Evolutionary conservation across 805 yeast species (phyloP).

Genomic region (Martiniozyma abietophila): DNA sequence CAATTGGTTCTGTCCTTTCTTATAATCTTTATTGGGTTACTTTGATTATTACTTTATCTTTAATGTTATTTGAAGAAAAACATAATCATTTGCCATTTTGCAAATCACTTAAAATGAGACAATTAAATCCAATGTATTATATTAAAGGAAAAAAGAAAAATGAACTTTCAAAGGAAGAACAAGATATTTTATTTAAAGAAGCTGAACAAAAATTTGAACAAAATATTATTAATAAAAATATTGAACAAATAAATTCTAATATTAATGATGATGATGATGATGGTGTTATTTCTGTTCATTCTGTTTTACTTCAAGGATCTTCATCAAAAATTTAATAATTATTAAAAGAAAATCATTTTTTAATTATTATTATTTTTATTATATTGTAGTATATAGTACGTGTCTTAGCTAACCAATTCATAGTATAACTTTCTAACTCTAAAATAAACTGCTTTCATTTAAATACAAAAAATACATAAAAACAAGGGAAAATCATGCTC

Average conservation of each 20-base stretch:
- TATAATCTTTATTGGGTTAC: conserved; percentile 85
- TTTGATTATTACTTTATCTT: conserved; percentile 41
- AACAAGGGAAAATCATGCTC: no score
- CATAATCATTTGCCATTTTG: conserved; percentile 74
- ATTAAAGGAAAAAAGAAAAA: conserved; percentile 58
- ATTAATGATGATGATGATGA: neutral
- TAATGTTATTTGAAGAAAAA: conserved; percentile 79
- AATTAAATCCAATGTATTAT: conserved; percentile 66
- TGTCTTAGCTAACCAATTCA: no score
- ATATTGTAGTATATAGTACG: no score
- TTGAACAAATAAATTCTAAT: neutral
- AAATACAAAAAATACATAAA: no score
- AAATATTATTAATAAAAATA: no score
- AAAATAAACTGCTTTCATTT: no score
- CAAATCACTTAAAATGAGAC: conserved; percentile 33
- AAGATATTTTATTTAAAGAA: conserved; percentile 39
- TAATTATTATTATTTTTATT: no score
- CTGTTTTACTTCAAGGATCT: neutral
- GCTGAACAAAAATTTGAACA: conserved; percentile 26
- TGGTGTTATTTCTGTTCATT: neutral
- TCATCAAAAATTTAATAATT: no score
- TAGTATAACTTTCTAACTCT: no score
- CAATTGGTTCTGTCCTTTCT: conserved; percentile 82
- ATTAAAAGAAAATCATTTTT: no score
- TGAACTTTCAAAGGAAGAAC: conserved; percentile 44